Evolutionary conservation across 164 flowering plant genomes (phyloP), one percentile per base, ranked within the genome.

Genomic region (Macadamia tetraphylla): DNA sequence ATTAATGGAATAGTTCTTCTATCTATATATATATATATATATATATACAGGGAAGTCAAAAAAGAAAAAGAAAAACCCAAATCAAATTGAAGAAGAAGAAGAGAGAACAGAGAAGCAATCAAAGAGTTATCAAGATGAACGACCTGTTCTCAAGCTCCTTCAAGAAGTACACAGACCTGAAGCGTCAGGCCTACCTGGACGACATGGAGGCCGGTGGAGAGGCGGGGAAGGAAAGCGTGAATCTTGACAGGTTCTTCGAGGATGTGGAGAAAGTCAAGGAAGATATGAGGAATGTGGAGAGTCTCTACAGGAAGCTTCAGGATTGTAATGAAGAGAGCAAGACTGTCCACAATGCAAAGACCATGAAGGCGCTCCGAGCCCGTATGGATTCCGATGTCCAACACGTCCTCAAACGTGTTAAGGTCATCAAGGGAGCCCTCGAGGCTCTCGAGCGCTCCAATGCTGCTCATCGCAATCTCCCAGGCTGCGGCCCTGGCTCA

Each of bases 201-300:
- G 73, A 73, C 62, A 32, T 64, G 18, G 77, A 74, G 52, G 52
- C 35, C 0, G 62, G 66, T 15, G 63, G 55, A 3, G 71, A 56
- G 48, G 64, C 71, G 0, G 69, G 70, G 13, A 73, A 66, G 66
- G 79, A 76, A 63, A 70, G 63, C 13, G 65, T 68, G 23, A 73
- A 78, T 68, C 81, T 78, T 13, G 72, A 75, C 35, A 68, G 30
- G 51, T 75, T 78, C 76, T 78, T 78, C 59, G 76, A 75, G 30
- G 81, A 75, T 48, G 81, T 75, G 9, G 78, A 78, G 69, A 70
- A 64, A 51, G 76, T 78, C 17, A 77, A 77, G 65, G 77, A 77
- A 6, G 80, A 77, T 64, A 67, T 77, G 70, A 68, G 44, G 35
- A 43, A 30, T 43, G 74, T 77, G 12, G 77, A 77, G 52, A 71